Evolutionary conservation across 192 early-diverging fungal species (phyloP).

Genomic region (Physocladia obscura): DNA sequence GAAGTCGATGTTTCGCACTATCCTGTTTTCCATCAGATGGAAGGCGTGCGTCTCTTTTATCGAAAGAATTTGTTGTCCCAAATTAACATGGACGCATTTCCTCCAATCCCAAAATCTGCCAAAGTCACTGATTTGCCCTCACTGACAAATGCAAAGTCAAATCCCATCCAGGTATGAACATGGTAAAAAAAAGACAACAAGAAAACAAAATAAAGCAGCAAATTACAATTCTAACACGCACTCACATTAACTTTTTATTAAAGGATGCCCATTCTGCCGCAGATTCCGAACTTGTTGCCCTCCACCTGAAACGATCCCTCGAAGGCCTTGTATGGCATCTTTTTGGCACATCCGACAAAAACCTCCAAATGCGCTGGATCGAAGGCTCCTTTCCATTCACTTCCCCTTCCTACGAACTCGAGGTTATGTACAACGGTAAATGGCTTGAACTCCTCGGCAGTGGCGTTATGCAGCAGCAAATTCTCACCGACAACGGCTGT

Average conservation of each 20-base stretch:
- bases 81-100: conserved; percentile 4
- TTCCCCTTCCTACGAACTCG: conserved; percentile 94
- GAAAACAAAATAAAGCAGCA: no score
- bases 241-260: no score
- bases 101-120: conserved; percentile 18
- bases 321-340: conserved; percentile 78
- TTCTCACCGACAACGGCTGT: conserved; percentile 69
- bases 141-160: neutral
- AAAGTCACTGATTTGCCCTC: conserved; percentile 26
- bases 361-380: conserved; percentile 89
- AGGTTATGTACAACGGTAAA: conserved; percentile 86
- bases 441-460: conserved; percentile 95
- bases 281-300: conserved; percentile 57
- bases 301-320: conserved; percentile 77
- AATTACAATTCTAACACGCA: neutral
- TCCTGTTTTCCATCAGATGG: conserved; percentile 98
- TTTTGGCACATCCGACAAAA: conserved; percentile 52
- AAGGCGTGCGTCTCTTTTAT: conserved; percentile 79
- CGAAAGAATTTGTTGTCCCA: conserved; percentile 19
- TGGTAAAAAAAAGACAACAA: no score
- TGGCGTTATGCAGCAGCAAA: conserved; percentile 85
- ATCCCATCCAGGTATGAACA: conserved; percentile 12
- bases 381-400: conserved; percentile 95
- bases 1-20: conserved; percentile 96
- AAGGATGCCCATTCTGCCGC: conserved; percentile 64